Percentiles rank a stretch among this genome's conserved stretches.
These are phyloP conservation scores for Lentinula raphanica DNA, from an alignment of 768 basidiomycete species.

Conservation along the genomic window DNA sequence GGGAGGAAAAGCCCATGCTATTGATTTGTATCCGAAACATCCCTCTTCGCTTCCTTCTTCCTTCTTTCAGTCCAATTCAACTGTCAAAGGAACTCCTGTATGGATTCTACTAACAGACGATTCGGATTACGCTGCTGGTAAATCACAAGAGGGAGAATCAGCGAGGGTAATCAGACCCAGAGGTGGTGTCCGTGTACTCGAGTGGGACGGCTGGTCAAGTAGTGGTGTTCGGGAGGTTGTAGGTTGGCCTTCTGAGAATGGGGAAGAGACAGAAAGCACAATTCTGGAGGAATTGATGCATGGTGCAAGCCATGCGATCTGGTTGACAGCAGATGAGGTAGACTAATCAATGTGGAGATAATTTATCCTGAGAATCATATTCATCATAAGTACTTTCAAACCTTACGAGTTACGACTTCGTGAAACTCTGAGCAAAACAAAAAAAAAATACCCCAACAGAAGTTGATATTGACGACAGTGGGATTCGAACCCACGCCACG, in stretches of 20 bases:
- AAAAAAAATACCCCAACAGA: too few species aligned
- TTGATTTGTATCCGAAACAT: constrained; percentile 35
- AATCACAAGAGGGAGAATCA: constrained; percentile 13
- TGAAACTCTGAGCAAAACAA: too few species aligned
- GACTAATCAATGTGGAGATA: too few species aligned
- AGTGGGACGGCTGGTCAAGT: constrained; percentile 43
- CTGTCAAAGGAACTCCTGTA: constrained; percentile 20
- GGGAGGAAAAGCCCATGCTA: constrained; percentile 48
- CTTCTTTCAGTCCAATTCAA: background rate
- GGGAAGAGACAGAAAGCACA: constrained; percentile 2
- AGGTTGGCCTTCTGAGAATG: constrained; percentile 30
- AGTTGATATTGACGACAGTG: constrained; percentile 18
- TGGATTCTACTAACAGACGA: constrained; percentile 52
- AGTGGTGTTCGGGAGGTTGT: constrained; percentile 35
- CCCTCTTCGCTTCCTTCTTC: background rate
- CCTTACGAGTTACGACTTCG: too few species aligned
- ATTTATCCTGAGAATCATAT: too few species aligned
- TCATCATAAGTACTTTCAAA: too few species aligned
- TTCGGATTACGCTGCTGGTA: constrained; percentile 24
- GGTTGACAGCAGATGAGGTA: constrained; percentile 23
- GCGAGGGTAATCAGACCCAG: constrained; percentile 7
- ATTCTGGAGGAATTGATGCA: constrained; percentile 22
- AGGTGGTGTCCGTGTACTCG: constrained; percentile 38
- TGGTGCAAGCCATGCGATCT: constrained; percentile 49
- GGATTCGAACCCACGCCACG: constrained; percentile 23